These are phyloP conservation scores for Mikania micrantha DNA, from an alignment of 129 eudicot genomes.

Conservation along the genomic window DNA sequence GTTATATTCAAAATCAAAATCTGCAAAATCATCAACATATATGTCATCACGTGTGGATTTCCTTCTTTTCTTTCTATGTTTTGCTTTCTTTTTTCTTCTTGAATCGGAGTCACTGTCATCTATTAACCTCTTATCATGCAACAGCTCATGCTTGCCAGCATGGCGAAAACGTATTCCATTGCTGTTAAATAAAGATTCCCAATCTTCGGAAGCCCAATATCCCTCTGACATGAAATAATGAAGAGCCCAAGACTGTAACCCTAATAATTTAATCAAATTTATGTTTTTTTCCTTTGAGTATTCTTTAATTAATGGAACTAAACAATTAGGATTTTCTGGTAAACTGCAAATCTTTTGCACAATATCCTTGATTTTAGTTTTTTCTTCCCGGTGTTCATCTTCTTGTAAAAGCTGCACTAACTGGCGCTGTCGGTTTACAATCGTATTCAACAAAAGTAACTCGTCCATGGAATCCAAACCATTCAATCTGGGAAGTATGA, in stretches of 20 bases:
- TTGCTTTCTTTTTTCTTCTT: conserved; percentile 46
- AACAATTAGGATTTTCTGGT: conserved; percentile 30
- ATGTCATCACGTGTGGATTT: conserved; percentile 13
- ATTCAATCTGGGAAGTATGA: conserved; percentile 42
- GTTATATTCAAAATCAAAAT: conserved; percentile 36
- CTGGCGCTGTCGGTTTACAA: conserved; percentile 65
- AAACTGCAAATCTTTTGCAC: conserved; percentile 37
- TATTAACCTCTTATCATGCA: conserved; percentile 29
- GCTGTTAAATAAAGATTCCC: conserved; percentile 63
- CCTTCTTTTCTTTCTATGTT: conserved; percentile 57
- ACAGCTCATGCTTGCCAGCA: conserved; percentile 46
- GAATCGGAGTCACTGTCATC: conserved; percentile 48
- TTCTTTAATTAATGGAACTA: conserved; percentile 35
- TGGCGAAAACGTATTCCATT: conserved; percentile 64
- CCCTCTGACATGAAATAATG: conserved; percentile 60
- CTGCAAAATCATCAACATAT: conserved; percentile 40
- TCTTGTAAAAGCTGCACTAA: conserved; percentile 58
- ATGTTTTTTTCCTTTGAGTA: conserved; percentile 29
- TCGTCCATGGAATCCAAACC: conserved; percentile 50
- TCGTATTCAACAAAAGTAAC: conserved; percentile 61
- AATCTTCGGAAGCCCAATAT: conserved; percentile 35
- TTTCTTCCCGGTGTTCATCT: conserved; percentile 55
- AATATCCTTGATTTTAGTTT: conserved; percentile 41
- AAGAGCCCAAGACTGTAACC: conserved; percentile 73
- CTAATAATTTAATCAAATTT: conserved; percentile 47